Evolutionary conservation across 2,329 filamentous ascomycete species (phyloP), one percentile per base, ranked within the genome.

Genomic region (Annulohypoxylon truncatum): DNA sequence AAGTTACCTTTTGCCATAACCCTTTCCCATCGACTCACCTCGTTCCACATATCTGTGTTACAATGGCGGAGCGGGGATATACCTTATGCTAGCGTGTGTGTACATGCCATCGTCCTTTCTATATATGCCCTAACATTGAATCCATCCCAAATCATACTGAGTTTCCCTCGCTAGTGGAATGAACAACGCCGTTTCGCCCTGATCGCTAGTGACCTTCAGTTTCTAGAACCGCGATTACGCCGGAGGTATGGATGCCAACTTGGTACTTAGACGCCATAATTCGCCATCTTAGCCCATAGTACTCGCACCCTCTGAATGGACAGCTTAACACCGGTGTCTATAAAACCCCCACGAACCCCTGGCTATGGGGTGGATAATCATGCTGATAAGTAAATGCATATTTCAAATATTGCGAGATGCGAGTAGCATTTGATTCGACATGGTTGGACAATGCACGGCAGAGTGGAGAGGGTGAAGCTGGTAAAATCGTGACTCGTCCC

Each of bases 341-440:
- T 28, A 8, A 26, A 20, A 29, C 20, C 46, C 31, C 44, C 15
- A 29, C 7, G 18, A 28, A 47, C 31, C 28, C 18, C 9, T 10
- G 18, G 50, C 15, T 35, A 35, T 13, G 18, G 28, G 52, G 22
- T 29, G 10, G 33, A 28, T 33, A 35, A 20, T 33, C 15, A 29
- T 18, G 38, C 24, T 31, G 18, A 18, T 18, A 50, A 42, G 26
- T 4, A 9, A 28, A 28, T 52, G 18, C 29, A 33, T 15, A 46
- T 44, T 44, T 50, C 9, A 24, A 35, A n/a, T 22, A 22, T 52
- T n/a, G 48, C 48, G 15, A 20, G 13, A 33, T 8, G 26, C 4
- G 8, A 29, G 28, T 40, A n/a, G n/a, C 6, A 46, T 55, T 65
- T 38, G 29, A 55, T 51, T 65, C 38, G 33, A 59, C 35, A 50